Conservation (phyloP, 805 yeast species). For the Zygotorulaspora chibaensis region DNA sequence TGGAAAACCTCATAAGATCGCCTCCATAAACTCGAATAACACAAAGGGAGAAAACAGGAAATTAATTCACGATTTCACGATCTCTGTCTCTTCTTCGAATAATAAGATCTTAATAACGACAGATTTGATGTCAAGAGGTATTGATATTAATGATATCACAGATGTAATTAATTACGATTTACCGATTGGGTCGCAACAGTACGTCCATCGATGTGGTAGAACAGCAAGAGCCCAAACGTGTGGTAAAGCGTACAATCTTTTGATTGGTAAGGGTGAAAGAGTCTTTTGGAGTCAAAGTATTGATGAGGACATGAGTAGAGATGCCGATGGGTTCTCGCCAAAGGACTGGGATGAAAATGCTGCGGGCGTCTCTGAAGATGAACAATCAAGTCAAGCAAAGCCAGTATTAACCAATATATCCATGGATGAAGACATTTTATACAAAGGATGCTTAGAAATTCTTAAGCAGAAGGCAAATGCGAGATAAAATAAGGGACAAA, state of each 20-base stretch:
- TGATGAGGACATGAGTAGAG: slow-evolving; percentile 51
- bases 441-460: slow-evolving; percentile 42
- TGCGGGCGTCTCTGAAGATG: slow-evolving; percentile 29
- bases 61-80: slow-evolving; percentile 55
- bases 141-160: slow-evolving; percentile 66
- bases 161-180: slow-evolving; percentile 86
- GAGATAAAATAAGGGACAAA: background rate
- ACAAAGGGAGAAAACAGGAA: slow-evolving; percentile 49
- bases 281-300: slow-evolving; percentile 54
- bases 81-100: slow-evolving; percentile 41
- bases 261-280: slow-evolving; percentile 75
- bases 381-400: slow-evolving; percentile 21
- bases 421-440: slow-evolving; percentile 37
- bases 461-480: slow-evolving; percentile 41
- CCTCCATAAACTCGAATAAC: slow-evolving; percentile 57
- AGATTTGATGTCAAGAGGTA: slow-evolving; percentile 94
- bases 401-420: slow-evolving; percentile 31
- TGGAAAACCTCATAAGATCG: slow-evolving; percentile 23
- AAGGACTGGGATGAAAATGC: slow-evolving; percentile 22
- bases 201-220: slow-evolving; percentile 94
- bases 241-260: slow-evolving; percentile 72
- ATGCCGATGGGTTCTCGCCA: slow-evolving; percentile 33
- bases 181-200: slow-evolving; percentile 84
- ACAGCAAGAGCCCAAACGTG: slow-evolving; percentile 86
- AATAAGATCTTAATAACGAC: slow-evolving; percentile 60